These are phyloP conservation scores for Coemansia sp. DNA, from an alignment of 192 early-diverging fungal genomes.

Conservation along the genomic window DNA sequence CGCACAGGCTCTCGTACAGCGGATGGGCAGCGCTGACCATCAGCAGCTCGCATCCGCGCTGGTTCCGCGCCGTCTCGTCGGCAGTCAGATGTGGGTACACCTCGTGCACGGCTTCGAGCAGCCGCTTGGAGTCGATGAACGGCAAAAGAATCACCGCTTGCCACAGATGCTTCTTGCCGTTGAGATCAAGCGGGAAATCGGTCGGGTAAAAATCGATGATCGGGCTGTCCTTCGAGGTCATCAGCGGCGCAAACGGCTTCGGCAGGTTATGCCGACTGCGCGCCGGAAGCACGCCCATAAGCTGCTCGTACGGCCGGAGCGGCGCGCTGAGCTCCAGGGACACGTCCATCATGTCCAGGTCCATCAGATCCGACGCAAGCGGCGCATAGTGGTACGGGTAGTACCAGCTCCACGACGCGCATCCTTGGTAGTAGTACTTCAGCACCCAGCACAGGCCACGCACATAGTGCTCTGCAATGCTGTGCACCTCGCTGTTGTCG, in stretches of 20 bases:
- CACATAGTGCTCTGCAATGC: constrained; percentile 76
- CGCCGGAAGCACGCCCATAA: constrained; percentile 95
- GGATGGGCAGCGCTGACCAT: constrained; percentile 61
- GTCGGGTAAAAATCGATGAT: constrained; percentile 95
- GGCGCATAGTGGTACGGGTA: constrained; percentile 98
- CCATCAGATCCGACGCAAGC: constrained; percentile 74
- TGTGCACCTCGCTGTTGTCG: constrained; percentile 53
- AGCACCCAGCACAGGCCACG: constrained; percentile 97
- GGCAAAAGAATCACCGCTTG: constrained; percentile 90
- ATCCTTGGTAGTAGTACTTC: constrained; percentile 91
- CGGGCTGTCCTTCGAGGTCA: constrained; percentile 77
- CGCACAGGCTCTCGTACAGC: constrained; percentile 58
- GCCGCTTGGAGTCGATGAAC: constrained; percentile 85
- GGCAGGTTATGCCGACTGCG: constrained; percentile 63
- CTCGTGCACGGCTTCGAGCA: constrained; percentile 69
- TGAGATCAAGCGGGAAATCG: constrained; percentile 86
- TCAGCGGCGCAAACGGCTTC: constrained; percentile 63
- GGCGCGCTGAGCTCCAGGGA: constrained; percentile 82
- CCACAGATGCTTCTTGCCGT: constrained; percentile 96
- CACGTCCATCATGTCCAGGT: constrained; percentile 69
- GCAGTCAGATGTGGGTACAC: constrained; percentile 62
- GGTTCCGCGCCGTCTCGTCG: constrained; percentile 76
- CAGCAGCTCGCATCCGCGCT: constrained; percentile 59
- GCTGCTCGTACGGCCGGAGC: constrained; percentile 88
- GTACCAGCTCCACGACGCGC: constrained; percentile 96